Conservation (phyloP, 164 flowering plant genomes). For the Magnolia kwangsiensis region DNA sequence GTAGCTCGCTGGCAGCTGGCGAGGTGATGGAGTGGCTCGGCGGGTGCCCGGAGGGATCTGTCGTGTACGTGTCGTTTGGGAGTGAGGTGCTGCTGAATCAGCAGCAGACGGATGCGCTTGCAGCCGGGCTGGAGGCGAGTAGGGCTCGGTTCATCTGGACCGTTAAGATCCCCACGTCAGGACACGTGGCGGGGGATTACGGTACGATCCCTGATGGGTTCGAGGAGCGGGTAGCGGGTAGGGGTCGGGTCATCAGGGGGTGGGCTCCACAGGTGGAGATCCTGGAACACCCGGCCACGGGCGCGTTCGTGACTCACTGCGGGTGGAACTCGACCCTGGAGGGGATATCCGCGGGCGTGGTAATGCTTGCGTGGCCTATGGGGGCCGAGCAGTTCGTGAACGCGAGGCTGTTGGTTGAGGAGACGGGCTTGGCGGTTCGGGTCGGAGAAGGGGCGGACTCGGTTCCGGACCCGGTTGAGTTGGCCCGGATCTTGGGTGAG, state of each 20-base stretch:
- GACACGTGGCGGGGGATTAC: constrained; percentile 12
- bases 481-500: constrained; percentile 9
- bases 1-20: constrained; percentile 8
- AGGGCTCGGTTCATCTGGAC: constrained; percentile 34
- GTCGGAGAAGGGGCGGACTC: constrained; percentile 27
- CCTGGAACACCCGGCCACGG: constrained; percentile 25
- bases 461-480: constrained; percentile 4
- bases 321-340: constrained; percentile 40
- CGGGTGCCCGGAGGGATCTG: constrained; percentile 16
- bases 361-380: constrained; percentile 31
- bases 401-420: constrained; percentile 32
- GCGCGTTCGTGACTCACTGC: constrained; percentile 32
- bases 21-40: constrained; percentile 39
- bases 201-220: constrained; percentile 27
- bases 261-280: constrained; percentile 45
- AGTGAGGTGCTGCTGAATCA: constrained; percentile 26
- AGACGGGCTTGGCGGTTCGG: constrained; percentile 25
- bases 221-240: constrained; percentile 32
- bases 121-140: constrained; percentile 33
- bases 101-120: constrained; percentile 30
- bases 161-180: constrained; percentile 15
- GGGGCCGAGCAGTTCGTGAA: constrained; percentile 25
- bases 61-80: constrained; percentile 47
- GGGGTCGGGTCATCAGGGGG: constrained; percentile 32
- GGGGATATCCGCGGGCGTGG: constrained; percentile 23